Evolutionary conservation across 202 grass and related monocot genomes (phyloP).

Genomic region (Bolboschoenoplectus hybrid): DNA sequence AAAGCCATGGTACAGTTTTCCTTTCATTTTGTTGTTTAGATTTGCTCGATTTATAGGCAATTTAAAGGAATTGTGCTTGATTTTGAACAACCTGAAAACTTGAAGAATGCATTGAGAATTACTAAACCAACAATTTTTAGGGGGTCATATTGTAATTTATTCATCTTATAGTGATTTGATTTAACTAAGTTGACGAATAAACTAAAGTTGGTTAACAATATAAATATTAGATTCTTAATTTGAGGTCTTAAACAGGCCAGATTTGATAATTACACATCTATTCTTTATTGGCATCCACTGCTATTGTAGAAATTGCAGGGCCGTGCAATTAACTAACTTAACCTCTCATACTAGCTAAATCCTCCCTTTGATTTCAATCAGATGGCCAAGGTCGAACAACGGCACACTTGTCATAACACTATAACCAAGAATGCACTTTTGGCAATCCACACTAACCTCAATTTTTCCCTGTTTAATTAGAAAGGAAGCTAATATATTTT

Average conservation of each 20-base stretch:
- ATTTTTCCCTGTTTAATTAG: background rate
- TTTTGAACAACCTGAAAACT: background rate
- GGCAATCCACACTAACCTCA: background rate
- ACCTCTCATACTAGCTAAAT: background rate
- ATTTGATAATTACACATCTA: constrained; percentile 10
- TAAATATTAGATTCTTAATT: background rate
- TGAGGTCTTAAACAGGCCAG: background rate
- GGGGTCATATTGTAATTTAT: constrained; percentile 9
- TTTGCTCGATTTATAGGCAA: background rate
- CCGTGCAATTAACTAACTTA: background rate
- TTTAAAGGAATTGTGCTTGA: background rate
- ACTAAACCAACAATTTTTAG: background rate
- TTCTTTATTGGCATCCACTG: background rate
- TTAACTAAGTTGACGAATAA: background rate
- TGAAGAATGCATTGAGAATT: background rate
- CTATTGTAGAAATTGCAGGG: background rate
- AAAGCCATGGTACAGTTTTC: constrained; percentile 67
- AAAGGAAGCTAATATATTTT: background rate
- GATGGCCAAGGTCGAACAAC: background rate
- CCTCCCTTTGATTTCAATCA: background rate
- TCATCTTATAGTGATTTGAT: background rate
- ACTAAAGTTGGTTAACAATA: constrained; percentile 7
- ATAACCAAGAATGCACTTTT: background rate
- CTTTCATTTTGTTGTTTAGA: background rate
- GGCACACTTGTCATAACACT: background rate